Conservation (phyloP, 2,329 filamentous ascomycete species). For the Xylariaceae sp. region DNA sequence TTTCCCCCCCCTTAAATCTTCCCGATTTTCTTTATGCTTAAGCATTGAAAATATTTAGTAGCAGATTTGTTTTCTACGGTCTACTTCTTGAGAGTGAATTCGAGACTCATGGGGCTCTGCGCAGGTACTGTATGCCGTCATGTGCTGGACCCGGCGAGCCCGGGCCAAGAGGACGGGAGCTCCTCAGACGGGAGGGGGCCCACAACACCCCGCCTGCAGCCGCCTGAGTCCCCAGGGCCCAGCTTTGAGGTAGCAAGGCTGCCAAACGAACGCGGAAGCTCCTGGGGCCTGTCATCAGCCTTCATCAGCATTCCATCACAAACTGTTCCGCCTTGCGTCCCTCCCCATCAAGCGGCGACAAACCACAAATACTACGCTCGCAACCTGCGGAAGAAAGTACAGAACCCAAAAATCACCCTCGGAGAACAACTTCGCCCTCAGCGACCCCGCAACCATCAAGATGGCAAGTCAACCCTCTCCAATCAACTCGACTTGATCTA, state of each 20-base stretch:
- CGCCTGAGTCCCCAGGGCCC: conserved; percentile 22
- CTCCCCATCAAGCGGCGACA: conserved; percentile 5
- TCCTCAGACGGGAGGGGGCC: no score
- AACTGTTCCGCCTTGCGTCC: conserved; percentile 1
- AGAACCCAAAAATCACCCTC: no score
- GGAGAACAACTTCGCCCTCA: not conserved
- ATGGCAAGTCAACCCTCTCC: not conserved
- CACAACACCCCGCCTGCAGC: conserved; percentile 10
- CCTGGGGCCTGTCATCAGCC: conserved; percentile 23
- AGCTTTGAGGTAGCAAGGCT: not conserved
- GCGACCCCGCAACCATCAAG: conserved; percentile 1
- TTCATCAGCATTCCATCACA: conserved; percentile 4
- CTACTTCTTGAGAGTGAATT: not conserved
- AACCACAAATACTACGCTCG: not conserved
- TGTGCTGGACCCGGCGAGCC: not conserved
- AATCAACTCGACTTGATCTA: conserved; percentile 15
- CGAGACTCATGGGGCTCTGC: no score
- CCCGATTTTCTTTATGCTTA: no score
- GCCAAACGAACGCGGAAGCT: conserved; percentile 26
- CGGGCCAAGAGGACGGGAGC: conserved; percentile 12
- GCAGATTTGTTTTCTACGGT: no score
- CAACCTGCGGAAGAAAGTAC: not conserved
- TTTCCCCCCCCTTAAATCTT: no score
- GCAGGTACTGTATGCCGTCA: no score
- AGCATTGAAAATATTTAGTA: no score